A percentile compares a stretch with the other conserved stretches of the same genome.
These are phyloP conservation scores for Fusarium nisikadoi DNA, from an alignment of 2,329 filamentous ascomycete species.

Conservation along the genomic window DNA sequence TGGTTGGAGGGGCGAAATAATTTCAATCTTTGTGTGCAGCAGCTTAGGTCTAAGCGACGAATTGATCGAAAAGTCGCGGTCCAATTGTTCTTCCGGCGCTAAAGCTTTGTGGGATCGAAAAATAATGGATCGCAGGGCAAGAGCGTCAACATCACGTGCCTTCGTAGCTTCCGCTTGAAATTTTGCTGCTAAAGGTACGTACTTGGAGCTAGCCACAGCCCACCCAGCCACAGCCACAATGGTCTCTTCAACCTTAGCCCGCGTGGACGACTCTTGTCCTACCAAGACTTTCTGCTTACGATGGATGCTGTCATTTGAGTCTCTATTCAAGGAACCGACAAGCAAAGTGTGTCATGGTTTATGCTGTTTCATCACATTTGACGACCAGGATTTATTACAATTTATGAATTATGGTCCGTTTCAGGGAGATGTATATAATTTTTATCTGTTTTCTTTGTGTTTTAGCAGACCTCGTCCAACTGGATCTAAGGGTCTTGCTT, in stretches of 20 bases:
- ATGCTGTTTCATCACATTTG: neutral
- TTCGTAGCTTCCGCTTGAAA: neutral
- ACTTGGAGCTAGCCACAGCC: neutral
- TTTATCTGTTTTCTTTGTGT: constrained; percentile 10
- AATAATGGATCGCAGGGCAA: constrained; percentile 30
- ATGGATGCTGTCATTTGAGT: constrained; percentile 9
- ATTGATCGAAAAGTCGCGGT: constrained; percentile 43
- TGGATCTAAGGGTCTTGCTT: constrained; percentile 21
- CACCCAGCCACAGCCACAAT: constrained; percentile 11
- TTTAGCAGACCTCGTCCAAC: constrained; percentile 13
- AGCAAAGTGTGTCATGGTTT: neutral
- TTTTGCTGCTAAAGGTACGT: neutral
- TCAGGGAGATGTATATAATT: neutral
- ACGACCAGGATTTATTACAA: neutral
- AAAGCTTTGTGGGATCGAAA: constrained; percentile 29
- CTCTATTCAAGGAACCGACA: neutral
- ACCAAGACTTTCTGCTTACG: constrained; percentile 7
- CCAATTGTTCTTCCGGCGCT: constrained; percentile 45
- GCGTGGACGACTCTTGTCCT: neutral
- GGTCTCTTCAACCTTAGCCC: neutral
- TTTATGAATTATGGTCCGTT: constrained; percentile 1
- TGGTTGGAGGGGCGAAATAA: constrained; percentile 55
- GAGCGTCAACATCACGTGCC: constrained; percentile 36
- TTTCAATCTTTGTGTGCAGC: constrained; percentile 55
- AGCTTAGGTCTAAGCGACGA: constrained; percentile 55